Conservation (phyloP, 768 basidiomycete species). For the Boletus pseudopeckii region DNA sequence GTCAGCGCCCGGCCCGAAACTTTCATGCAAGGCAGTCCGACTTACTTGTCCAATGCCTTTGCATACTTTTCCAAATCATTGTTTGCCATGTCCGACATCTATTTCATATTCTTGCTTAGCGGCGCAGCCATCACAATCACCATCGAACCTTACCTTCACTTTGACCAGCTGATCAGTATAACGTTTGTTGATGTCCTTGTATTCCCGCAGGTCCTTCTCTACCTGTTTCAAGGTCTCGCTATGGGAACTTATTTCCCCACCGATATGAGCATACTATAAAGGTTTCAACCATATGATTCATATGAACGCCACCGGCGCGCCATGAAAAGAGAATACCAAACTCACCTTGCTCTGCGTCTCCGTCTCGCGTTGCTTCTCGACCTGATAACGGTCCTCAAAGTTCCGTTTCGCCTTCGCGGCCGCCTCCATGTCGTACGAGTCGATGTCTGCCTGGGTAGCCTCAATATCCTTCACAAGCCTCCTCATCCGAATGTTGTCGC, state of each 20-base stretch:
- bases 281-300: neutral
- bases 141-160: constrained; percentile 68
- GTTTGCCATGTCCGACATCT: constrained; percentile 99
- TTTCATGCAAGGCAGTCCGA: neutral
- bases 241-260: constrained; percentile 77
- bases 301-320: neutral
- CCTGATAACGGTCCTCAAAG: constrained; percentile 77
- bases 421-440: constrained; percentile 75
- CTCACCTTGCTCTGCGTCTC: constrained; percentile 66
- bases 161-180: constrained; percentile 91
- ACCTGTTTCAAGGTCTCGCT: constrained; percentile 61
- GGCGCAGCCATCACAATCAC: neutral
- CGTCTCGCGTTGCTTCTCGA: constrained; percentile 69
- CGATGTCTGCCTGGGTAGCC: constrained; percentile 66
- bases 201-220: constrained; percentile 76
- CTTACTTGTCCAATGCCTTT: constrained; percentile 94
- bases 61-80: constrained; percentile 96
- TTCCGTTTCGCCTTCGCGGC: constrained; percentile 80
- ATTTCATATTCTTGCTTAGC: neutral
- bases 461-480: constrained; percentile 64
- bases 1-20: constrained; percentile 12
- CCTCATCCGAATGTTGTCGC: constrained; percentile 81
- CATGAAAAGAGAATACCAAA: constrained; percentile 1
- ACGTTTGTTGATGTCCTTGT: constrained; percentile 78
- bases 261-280: constrained; percentile 69